A percentile compares a stretch with the other conserved stretches of the same genome.
These are phyloP conservation scores for Sporisorium sorghi DNA, from an alignment of 1,284 basidiomycete genomes.

Conservation along the genomic window DNA sequence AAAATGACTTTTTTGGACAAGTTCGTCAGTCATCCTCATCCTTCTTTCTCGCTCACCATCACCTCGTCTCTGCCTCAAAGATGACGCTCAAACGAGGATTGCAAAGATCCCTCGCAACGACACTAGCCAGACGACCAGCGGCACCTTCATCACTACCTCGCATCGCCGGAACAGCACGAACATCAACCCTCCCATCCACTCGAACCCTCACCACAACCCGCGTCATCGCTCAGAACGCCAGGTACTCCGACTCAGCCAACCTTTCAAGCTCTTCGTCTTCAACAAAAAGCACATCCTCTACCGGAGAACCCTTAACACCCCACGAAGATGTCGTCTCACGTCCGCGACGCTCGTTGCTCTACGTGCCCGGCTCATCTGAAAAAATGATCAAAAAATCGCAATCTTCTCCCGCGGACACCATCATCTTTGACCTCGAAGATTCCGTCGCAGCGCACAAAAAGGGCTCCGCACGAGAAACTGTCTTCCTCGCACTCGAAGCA, in stretches of 20 bases:
- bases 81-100: conserved; percentile 15
- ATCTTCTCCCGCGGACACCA: conserved; percentile 50
- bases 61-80: background rate
- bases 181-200: background rate
- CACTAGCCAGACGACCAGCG: conserved; percentile 9
- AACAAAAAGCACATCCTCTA: background rate
- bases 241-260: conserved; percentile 1
- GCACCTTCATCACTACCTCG: background rate
- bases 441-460: conserved; percentile 65
- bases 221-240: background rate
- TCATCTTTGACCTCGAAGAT: conserved; percentile 67
- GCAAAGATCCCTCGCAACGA: conserved; percentile 8
- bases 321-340: conserved; percentile 23
- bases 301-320: background rate
- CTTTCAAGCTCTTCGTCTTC: background rate
- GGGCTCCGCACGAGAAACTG: conserved; percentile 58
- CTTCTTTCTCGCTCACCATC: background rate
- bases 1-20: no score
- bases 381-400: conserved; percentile 66
- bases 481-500: conserved; percentile 59
- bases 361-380: conserved; percentile 65
- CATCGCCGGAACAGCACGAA: background rate
- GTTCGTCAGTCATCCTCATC: no score
- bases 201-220: conserved; percentile 5
- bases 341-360: conserved; percentile 53